These are phyloP conservation scores for Jatropha multifida DNA, from an alignment of 441 rosid species.

Conservation along the genomic window DNA sequence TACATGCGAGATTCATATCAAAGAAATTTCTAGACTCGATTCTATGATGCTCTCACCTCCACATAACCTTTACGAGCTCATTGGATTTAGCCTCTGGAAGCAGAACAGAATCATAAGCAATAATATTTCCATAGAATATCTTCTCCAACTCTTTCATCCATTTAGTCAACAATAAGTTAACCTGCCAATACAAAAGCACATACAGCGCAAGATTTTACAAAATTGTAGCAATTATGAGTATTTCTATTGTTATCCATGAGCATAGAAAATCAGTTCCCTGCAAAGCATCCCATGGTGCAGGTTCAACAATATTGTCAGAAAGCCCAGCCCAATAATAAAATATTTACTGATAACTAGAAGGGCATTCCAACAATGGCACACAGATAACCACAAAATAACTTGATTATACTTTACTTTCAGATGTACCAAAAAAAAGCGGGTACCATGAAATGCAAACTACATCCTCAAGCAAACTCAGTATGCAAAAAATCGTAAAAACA, in stretches of 20 bases:
- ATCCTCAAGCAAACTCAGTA: not conserved
- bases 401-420: not conserved
- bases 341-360: not conserved
- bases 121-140: conserved; percentile 90
- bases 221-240: not conserved
- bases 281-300: not conserved
- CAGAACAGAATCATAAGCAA: conserved; percentile 83
- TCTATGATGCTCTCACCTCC: conserved; percentile 55
- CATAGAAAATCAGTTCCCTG: not conserved
- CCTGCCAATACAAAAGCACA: conserved; percentile 47
- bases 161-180: conserved; percentile 74
- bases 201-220: conserved; percentile 6
- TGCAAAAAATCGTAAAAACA: conserved; percentile 9
- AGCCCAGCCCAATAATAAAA: too few species aligned
- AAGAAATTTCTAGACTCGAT: conserved; percentile 4
- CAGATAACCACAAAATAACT: not conserved
- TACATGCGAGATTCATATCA: not conserved
- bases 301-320: not conserved
- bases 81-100: conserved; percentile 81
- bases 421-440: too few species aligned
- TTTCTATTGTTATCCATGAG: not conserved
- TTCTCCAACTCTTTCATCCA: conserved; percentile 99
- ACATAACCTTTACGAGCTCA: conserved; percentile 63
- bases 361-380: not conserved
- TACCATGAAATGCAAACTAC: not conserved